Evolutionary conservation across 129 eudicot species (phyloP).

Genomic region (Centella asiatica): DNA sequence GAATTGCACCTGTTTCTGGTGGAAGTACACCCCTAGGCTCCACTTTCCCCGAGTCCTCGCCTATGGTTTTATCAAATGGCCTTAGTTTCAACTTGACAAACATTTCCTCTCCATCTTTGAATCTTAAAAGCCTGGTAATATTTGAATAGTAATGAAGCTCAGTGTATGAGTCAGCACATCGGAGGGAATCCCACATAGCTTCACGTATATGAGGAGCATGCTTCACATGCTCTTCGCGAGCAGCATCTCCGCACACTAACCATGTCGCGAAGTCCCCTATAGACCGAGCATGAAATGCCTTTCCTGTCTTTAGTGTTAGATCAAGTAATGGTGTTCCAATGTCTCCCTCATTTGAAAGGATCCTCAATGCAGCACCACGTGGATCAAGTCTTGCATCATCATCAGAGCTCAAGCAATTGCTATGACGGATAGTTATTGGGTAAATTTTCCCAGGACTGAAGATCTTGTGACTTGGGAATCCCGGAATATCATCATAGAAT

Average conservation of each 20-base stretch:
- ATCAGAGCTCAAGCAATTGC: constrained; percentile 51
- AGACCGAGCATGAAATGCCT: constrained; percentile 47
- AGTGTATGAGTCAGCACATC: constrained; percentile 27
- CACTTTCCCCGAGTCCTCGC: constrained; percentile 38
- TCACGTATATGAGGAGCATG: constrained; percentile 39
- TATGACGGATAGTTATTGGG: constrained; percentile 41
- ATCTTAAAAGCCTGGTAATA: constrained; percentile 38
- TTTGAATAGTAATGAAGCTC: constrained; percentile 45
- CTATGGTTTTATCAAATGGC: constrained; percentile 25
- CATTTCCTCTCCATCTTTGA: constrained; percentile 38
- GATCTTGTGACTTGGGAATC: constrained; percentile 32
- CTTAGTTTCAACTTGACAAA: constrained; percentile 37
- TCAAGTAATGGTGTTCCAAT: constrained; percentile 27
- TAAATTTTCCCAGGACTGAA: constrained; percentile 35
- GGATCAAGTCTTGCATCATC: constrained; percentile 56
- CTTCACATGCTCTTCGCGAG: constrained; percentile 44
- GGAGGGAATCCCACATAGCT: constrained; percentile 46
- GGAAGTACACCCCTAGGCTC: constrained; percentile 35
- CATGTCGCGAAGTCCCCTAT: constrained; percentile 51
- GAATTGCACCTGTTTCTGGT: constrained; percentile 49
- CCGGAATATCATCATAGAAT: constrained; percentile 28
- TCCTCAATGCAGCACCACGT: constrained; percentile 51
- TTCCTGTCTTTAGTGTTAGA: constrained; percentile 44
- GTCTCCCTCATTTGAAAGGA: constrained; percentile 30
- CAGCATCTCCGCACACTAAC: constrained; percentile 38